Conservation (phyloP, 306 rosid genomes). For the Abrus pulchellus region DNA sequence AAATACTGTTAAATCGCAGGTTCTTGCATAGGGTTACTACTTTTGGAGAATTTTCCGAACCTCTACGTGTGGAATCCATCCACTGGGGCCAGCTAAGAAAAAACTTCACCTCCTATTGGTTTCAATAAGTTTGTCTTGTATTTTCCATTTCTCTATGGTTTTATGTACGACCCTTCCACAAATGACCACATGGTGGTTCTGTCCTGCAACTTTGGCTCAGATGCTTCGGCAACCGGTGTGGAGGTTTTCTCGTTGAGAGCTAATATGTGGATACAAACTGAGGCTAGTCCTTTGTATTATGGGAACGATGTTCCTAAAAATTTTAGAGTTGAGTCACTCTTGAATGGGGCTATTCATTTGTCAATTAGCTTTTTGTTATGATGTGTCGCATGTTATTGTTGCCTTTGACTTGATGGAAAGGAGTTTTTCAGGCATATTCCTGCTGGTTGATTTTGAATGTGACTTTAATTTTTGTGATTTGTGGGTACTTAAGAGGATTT, state of each 20-base stretch:
- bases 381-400: slow-evolving; percentile 5
- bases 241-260: slow-evolving; percentile 20
- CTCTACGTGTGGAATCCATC: slow-evolving; percentile 38
- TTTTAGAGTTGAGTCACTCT: neutral
- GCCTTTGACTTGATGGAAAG: slow-evolving; percentile 38
- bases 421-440: neutral
- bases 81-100: no score
- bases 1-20: neutral
- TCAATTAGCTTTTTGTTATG: neutral
- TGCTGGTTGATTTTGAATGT: neutral
- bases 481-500: slow-evolving; percentile 19
- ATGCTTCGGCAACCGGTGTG: neutral
- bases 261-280: neutral
- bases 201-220: rapidly evolving
- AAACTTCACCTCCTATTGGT: no score
- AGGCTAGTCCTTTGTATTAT: neutral
- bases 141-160: neutral
- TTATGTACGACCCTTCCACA: neutral
- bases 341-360: slow-evolving; percentile 28
- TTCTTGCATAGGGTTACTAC: slow-evolving; percentile 11
- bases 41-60: neutral
- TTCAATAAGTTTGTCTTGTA: no score
- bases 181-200: slow-evolving; percentile 26
- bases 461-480: neutral
- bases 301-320: neutral